Conservation (phyloP, 2,329 filamentous ascomycete genomes). For the Alternaria sp. region DNA sequence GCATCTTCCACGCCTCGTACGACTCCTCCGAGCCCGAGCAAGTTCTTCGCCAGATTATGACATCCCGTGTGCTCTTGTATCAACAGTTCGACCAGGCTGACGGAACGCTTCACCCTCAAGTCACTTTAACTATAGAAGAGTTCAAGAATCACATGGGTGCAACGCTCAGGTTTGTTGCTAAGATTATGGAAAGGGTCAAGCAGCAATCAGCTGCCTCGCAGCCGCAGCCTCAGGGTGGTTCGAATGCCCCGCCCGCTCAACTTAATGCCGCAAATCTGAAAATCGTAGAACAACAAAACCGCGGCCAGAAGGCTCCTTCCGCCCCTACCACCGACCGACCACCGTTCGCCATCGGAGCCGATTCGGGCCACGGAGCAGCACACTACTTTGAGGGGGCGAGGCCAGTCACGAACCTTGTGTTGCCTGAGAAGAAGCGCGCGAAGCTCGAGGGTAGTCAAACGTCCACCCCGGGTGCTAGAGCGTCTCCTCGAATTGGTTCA, state of each 20-base stretch:
- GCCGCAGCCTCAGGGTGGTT: slow-evolving; percentile 28
- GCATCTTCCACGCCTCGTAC: slow-evolving; percentile 42
- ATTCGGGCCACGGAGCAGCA: slow-evolving; percentile 66
- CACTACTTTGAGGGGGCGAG: slow-evolving; percentile 61
- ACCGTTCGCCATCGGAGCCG: slow-evolving; percentile 60
- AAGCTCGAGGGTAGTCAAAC: slow-evolving; percentile 58
- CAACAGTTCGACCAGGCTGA: slow-evolving; percentile 42
- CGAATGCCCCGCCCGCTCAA: slow-evolving; percentile 37
- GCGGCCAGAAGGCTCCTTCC: slow-evolving; percentile 59
- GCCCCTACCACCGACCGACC: slow-evolving; percentile 62
- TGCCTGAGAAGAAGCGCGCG: slow-evolving; percentile 65
- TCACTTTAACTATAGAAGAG: slow-evolving; percentile 42
- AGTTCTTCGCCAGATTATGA: slow-evolving; percentile 40
- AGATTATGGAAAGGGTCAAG: slow-evolving; percentile 39
- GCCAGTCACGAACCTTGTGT: slow-evolving; percentile 64
- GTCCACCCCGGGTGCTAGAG: slow-evolving; percentile 53
- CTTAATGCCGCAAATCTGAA: slow-evolving; percentile 52
- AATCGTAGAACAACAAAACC: slow-evolving; percentile 57
- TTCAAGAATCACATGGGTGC: slow-evolving; percentile 38
- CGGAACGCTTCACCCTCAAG: slow-evolving; percentile 40
- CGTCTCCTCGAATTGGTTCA: slow-evolving; percentile 51
- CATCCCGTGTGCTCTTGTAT: slow-evolving; percentile 36
- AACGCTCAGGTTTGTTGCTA: slow-evolving; percentile 40
- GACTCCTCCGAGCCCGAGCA: slow-evolving; percentile 37
- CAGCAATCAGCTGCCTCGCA: slow-evolving; percentile 30